A percentile compares a stretch with the other conserved stretches of the same genome.
phyloP scores from a whole-genome alignment of 73 alveolate species.

The Tetrahymena borealis region DNA sequence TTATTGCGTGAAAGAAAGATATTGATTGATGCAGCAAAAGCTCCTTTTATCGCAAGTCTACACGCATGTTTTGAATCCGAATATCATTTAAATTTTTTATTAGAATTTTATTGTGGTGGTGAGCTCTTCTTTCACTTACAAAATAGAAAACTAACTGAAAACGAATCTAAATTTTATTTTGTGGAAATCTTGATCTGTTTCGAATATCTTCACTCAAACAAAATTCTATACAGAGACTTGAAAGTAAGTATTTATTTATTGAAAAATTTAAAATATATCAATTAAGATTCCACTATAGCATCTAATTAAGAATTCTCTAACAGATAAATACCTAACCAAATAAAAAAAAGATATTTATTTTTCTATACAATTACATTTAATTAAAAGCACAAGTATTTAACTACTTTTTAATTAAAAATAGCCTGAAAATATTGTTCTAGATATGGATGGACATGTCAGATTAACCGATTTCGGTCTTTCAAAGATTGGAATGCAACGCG shows the following conservation, averaged over 20 bases:
- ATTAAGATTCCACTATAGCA: no score
- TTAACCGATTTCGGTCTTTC: slow-evolving; percentile 66
- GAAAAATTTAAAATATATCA: neutral
- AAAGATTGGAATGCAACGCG: slow-evolving; percentile 32
- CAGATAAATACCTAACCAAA: neutral
- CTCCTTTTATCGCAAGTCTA: slow-evolving; percentile 20
- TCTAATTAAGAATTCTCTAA: neutral
- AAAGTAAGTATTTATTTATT: slow-evolving; percentile 7
- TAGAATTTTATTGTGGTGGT: slow-evolving; percentile 82
- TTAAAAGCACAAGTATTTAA: no score
- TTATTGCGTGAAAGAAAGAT: slow-evolving; percentile 38
- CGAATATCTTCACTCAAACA: slow-evolving; percentile 53
- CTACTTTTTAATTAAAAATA: neutral
- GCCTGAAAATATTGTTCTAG: slow-evolving; percentile 65
- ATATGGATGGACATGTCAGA: slow-evolving; percentile 53
- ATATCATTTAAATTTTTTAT: slow-evolving; percentile 31
- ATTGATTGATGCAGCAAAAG: slow-evolving; percentile 21
- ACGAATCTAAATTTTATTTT: slow-evolving; percentile 45
- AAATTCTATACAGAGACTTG: slow-evolving; percentile 56
- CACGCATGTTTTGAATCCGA: slow-evolving; percentile 37
- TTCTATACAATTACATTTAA: no score
- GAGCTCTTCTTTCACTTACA: slow-evolving; percentile 51
- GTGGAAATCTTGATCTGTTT: slow-evolving; percentile 46
- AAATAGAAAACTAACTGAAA: slow-evolving; percentile 34
- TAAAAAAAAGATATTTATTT: no score